A percentile compares a stretch with the other conserved stretches of the same genome.
phyloP scores from a whole-genome alignment of 805 yeast species.

The Jamesozyma rosinii region DNA sequence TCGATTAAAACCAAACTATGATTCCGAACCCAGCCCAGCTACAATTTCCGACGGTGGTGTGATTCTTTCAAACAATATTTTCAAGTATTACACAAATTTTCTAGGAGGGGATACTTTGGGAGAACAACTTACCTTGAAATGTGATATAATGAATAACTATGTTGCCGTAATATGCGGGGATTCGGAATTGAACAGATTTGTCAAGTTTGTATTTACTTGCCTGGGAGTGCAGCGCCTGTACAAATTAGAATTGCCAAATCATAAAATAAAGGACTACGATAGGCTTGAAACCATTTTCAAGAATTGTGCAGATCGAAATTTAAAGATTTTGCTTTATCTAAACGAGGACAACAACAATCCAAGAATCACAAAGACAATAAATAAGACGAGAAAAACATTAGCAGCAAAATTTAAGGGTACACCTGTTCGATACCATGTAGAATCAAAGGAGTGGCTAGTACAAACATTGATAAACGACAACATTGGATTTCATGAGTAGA shows the following conservation, averaged over 20 bases:
- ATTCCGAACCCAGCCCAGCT: background rate
- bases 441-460: slow-evolving; percentile 29
- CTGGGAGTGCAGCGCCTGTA: slow-evolving; percentile 15
- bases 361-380: slow-evolving; percentile 6
- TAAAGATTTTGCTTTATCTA: slow-evolving; percentile 15
- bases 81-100: slow-evolving; percentile 35
- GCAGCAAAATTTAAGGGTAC: background rate
- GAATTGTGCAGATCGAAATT: background rate
- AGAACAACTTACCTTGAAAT: slow-evolving; percentile 31
- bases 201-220: slow-evolving; percentile 20
- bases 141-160: slow-evolving; percentile 22
- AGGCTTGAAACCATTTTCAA: background rate
- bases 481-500: slow-evolving; percentile 6
- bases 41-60: slow-evolving; percentile 15
- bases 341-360: slow-evolving; percentile 9
- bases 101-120: slow-evolving; percentile 26
- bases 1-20: slow-evolving; percentile 19
- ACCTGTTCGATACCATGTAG: slow-evolving; percentile 11
- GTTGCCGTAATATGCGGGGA: slow-evolving; percentile 31
- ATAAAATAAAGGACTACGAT: background rate
- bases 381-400: slow-evolving; percentile 6
- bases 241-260: slow-evolving; percentile 5
- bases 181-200: slow-evolving; percentile 21
- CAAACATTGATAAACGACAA: slow-evolving; percentile 26
- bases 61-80: slow-evolving; percentile 42